phyloP scores from a whole-genome alignment of 495 filamentous ascomycete species.

The Tricharina praecox region DNA sequence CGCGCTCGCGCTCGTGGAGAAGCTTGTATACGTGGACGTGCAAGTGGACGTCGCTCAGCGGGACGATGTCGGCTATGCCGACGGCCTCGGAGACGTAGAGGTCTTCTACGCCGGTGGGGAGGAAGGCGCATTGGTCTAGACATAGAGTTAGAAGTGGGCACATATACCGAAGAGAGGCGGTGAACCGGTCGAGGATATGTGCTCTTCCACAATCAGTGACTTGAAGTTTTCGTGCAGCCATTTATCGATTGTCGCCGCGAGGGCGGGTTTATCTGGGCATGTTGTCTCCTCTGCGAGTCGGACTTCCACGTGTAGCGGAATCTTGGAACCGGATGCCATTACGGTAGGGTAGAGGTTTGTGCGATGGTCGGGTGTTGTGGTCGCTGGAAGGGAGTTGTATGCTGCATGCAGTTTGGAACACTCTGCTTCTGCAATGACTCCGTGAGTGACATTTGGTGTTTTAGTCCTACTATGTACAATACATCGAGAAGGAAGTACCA shows the following conservation, averaged over 20 bases:
- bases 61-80: conserved; percentile 12
- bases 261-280: conserved; percentile 9
- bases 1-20: conserved; percentile 16
- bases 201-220: conserved; percentile 17
- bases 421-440: too few relatives aligned
- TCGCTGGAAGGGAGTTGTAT: too few relatives aligned
- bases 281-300: conserved; percentile 14
- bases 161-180: background rate
- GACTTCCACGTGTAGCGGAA: conserved; percentile 16
- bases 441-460: too few relatives aligned
- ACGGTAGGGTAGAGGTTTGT: too few relatives aligned
- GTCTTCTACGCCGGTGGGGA: conserved; percentile 15
- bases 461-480: too few relatives aligned
- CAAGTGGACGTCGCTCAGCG: conserved; percentile 14
- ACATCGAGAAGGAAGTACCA: too few relatives aligned
- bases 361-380: too few relatives aligned
- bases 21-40: conserved; percentile 22
- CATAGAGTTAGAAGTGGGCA: background rate
- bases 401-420: too few relatives aligned
- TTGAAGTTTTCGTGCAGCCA: conserved; percentile 22
- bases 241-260: conserved; percentile 13
- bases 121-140: conserved; percentile 11
- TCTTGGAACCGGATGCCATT: too few relatives aligned
- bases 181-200: conserved; percentile 16
- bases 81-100: conserved; percentile 22